A percentile compares a stretch with the other conserved stretches of the same genome.
These are phyloP conservation scores for Saccharum spontaneum DNA, from an alignment of 176 grass and related monocot species.

Conservation along the genomic window DNA sequence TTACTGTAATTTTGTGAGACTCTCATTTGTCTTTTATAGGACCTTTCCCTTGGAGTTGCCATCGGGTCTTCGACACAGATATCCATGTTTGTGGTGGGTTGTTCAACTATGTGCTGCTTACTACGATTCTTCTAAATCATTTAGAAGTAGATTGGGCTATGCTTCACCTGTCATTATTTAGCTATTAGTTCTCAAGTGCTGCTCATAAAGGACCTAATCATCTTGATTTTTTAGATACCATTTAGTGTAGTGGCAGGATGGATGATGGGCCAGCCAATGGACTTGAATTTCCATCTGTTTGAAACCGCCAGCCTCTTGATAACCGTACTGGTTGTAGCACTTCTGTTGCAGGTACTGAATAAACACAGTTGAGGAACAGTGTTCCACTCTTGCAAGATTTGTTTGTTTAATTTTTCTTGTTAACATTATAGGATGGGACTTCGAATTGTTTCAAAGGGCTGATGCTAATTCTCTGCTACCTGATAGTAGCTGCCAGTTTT, in stretches of 20 bases:
- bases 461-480: conserved; percentile 83
- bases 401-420: background rate
- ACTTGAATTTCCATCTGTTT: conserved; percentile 84
- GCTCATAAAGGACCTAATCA: background rate
- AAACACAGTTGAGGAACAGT: background rate
- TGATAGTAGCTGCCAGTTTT: conserved; percentile 85
- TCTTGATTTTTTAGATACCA: conserved; percentile 61
- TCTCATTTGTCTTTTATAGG: conserved; percentile 34
- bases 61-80: conserved; percentile 82
- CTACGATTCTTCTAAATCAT: conserved; percentile 5
- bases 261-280: conserved; percentile 78
- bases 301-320: conserved; percentile 78
- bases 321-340: conserved; percentile 70
- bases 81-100: conserved; percentile 86
- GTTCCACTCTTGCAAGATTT: conserved; percentile 13
- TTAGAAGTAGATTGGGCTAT: background rate
- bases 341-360: conserved; percentile 70
- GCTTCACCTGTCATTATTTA: background rate
- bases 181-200: background rate
- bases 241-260: conserved; percentile 72
- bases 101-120: background rate
- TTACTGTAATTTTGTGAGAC: background rate
- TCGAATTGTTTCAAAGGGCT: conserved; percentile 80
- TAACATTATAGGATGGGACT: conserved; percentile 62
- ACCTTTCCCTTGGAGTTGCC: conserved; percentile 75